Evolutionary conservation across 345 rosid genomes (phyloP), one percentile per base, ranked within the genome.

Genomic region (Aquilaria sinensis): DNA sequence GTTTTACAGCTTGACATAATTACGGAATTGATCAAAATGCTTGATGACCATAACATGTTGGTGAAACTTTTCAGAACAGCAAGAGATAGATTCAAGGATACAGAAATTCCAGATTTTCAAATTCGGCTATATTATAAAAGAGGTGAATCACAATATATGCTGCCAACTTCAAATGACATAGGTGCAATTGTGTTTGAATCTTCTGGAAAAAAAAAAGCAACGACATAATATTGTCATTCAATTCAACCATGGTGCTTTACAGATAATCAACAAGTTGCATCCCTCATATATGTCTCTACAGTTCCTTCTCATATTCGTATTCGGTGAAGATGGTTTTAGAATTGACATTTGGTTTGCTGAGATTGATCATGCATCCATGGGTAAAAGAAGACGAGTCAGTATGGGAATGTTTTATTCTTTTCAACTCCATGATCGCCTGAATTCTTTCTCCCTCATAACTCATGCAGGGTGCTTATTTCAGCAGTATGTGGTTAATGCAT

Each of bases 281-380:
- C 59, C 71, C 3, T 2, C 41, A 2, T 60, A 48, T 10, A 65
- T 70, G 70, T 12, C 56, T 1, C 2, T 70, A 14, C 61, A 65
- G 6, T 70, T 52, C 53, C 62, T 55, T 2, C 5, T 68, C 0
- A 3, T 68, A 1, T 61, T 53, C 6, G 56, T 47, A 7, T 68
- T 31, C 31, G 61, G 66, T n/a, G 61, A 68, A 32, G 37, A 46
- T 60, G 72, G 66, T 0, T 30, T 52, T 10, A 13, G 6, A 16
- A 7, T 43, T 2, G 5, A 16, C 5, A 50, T 50, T 0, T 1
- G 12, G 5, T 50, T 12, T 1, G 3, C 6, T 34, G 41, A 34
- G 3, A 16, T 50, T n/a, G 12, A 33, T 41, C 5, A 0, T 5
- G 14, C 10, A 9, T 6, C 1, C 2, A 12, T 7, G 13, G 5